Base-by-base conservation (phyloP, 495 filamentous ascomycete species). In the Penicillium macrosclerotiorum region DNA sequence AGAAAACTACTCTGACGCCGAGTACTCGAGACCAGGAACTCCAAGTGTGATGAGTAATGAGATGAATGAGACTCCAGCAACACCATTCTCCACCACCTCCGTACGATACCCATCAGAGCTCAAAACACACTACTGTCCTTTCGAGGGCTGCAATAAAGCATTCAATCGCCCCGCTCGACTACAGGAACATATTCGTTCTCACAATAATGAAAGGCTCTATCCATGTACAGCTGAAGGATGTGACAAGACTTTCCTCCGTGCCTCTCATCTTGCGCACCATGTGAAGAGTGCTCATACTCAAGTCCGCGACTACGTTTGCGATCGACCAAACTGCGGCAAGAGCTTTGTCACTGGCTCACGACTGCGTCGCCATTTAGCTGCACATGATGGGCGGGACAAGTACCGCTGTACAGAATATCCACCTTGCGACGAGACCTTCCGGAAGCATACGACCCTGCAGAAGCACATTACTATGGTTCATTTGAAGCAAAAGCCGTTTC, bases 81-180 rank as follows among this genome's bases (percentile, higher is more conserved):
- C 79, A 4, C 76, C 55, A 12, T 63, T 76, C 45, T 81, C 79
- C n/a, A 73, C 74, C 6, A 68, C 66, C 23, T 79, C 73, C n/a
- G 62, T 68, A 44, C 79, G 72, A 50, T 73, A 72, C 55, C 85
- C 85, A 24, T 88, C 83, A 3, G 80, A 88, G 45, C 71, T 80
- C 37, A 93, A 92, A 68, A 88, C 78, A 16, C 81, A 85, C 54
- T 65, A 62, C 30, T 96, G 90, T 65, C 76, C 80, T 3, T 79
- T 78, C 52, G 74, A 81, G 13, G 80, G 76, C 27, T 96, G 90
- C 59, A 60, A 65, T 18, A 91, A 90, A 65, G 79, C 83, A n/a
- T 96, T 90, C 78, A 92, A 93, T 63, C 82, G 90, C 1, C 89
- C 87, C 2, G 82, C 79, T n/a, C 79, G 86, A 25, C 77, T 96